phyloP scores from a whole-genome alignment of 2,329 filamentous ascomycete genomes.

The Whalleya microplaca region DNA sequence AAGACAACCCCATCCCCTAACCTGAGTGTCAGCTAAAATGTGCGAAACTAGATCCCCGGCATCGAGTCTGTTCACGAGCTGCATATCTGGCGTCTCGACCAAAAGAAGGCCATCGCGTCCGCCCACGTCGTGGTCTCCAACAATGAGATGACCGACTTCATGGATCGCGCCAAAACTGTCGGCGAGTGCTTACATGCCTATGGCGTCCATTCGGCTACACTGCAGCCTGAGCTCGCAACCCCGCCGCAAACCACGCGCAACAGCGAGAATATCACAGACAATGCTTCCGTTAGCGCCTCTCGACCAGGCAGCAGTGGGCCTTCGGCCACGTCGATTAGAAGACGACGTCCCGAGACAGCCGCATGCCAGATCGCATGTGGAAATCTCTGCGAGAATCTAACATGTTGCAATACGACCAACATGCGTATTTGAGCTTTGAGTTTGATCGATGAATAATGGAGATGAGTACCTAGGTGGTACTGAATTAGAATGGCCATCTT shows the following conservation, averaged over 20 bases:
- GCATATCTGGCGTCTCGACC: slow-evolving; percentile 74
- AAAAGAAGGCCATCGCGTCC: slow-evolving; percentile 70
- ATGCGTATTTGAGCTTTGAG: slow-evolving; percentile 22
- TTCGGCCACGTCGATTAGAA: slow-evolving; percentile 34
- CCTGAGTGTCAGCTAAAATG: neutral
- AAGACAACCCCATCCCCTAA: neutral
- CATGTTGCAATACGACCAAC: slow-evolving; percentile 32
- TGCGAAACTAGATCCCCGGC: slow-evolving; percentile 58
- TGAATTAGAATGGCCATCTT: neutral
- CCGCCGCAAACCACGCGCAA: slow-evolving; percentile 8
- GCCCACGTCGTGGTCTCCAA: slow-evolving; percentile 69
- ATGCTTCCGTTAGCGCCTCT: neutral
- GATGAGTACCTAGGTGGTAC: neutral
- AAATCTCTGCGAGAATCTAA: slow-evolving; percentile 35
- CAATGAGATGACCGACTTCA: slow-evolving; percentile 60
- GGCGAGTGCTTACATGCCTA: slow-evolving; percentile 73
- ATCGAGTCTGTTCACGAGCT: slow-evolving; percentile 71
- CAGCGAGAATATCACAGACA: neutral
- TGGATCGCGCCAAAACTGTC: slow-evolving; percentile 62
- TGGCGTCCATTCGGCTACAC: slow-evolving; percentile 71
- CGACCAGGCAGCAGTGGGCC: neutral
- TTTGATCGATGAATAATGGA: neutral
- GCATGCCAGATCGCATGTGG: slow-evolving; percentile 38
- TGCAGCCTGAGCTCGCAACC: slow-evolving; percentile 64
- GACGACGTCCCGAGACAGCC: slow-evolving; percentile 29